phyloP scores from a whole-genome alignment of 768 basidiomycete species.

The Macrolepiota dolichaula region DNA sequence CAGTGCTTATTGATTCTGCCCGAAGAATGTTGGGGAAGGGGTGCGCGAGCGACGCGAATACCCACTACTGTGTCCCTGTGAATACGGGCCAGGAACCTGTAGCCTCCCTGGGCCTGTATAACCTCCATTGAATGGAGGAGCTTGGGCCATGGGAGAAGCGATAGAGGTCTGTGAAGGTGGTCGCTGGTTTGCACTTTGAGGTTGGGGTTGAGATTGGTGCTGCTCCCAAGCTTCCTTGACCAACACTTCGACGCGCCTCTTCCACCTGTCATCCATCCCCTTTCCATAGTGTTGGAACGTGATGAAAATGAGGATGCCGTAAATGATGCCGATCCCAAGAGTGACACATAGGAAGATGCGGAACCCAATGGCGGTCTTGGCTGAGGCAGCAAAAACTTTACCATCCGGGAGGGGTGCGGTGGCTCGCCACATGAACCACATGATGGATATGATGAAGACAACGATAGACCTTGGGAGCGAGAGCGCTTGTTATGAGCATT shows the following conservation, averaged over 20 bases:
- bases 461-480: conserved; percentile 52
- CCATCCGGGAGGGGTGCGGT: conserved; percentile 28
- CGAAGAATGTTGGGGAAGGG: background rate
- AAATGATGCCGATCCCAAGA: conserved; percentile 40
- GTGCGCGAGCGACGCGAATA: background rate
- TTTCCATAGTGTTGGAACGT: conserved; percentile 44
- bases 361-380: background rate
- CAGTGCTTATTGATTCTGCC: background rate
- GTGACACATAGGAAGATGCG: conserved; percentile 39
- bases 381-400: background rate
- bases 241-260: background rate
- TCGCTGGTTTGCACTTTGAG: too few relatives aligned
- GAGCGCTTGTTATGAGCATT: background rate
- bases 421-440: conserved; percentile 63
- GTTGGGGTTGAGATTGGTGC: background rate
- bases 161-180: background rate
- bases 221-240: background rate
- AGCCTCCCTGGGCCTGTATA: too few relatives aligned
- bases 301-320: conserved; percentile 39
- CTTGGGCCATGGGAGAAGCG: background rate
- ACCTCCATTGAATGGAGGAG: too few relatives aligned
- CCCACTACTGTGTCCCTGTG: background rate
- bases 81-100: too few relatives aligned
- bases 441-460: conserved; percentile 48
- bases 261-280: conserved; percentile 12